Evolutionary conservation across 2,329 filamentous ascomycete species (phyloP).

Genomic region (Colletotrichum falcatum): DNA sequence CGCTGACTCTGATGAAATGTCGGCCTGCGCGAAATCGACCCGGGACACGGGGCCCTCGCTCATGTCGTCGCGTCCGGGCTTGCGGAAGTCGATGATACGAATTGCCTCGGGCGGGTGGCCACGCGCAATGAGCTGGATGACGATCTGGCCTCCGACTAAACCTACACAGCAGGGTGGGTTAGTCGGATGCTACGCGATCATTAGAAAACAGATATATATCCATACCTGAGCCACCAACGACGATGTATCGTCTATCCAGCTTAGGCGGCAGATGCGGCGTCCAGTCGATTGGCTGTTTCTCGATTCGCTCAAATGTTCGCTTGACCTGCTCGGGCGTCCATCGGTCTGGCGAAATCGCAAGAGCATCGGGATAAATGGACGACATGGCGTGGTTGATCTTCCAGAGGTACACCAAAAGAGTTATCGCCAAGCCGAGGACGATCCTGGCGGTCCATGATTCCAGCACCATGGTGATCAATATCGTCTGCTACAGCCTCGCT

Average conservation of each 20-base stretch:
- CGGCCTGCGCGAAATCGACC: constrained; percentile 59
- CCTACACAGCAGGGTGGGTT: constrained; percentile 49
- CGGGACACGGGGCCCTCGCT: constrained; percentile 48
- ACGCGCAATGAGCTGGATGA: constrained; percentile 63
- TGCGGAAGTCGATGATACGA: constrained; percentile 64
- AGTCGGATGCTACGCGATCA: neutral
- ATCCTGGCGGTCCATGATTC: constrained; percentile 29
- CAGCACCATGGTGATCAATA: constrained; percentile 14
- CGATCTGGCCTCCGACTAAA: constrained; percentile 66
- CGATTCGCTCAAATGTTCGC: constrained; percentile 50
- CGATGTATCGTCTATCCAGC: constrained; percentile 57
- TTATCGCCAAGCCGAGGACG: constrained; percentile 20
- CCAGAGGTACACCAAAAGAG: constrained; percentile 50
- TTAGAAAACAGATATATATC: neutral
- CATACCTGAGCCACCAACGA: constrained; percentile 61
- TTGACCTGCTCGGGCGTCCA: constrained; percentile 54
- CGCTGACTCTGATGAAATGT: constrained; percentile 61
- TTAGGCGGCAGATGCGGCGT: constrained; percentile 53
- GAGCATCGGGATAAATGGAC: constrained; percentile 52
- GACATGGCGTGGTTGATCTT: constrained; percentile 53
- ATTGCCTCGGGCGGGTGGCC: constrained; percentile 64
- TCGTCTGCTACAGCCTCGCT: neutral
- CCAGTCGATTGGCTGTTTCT: constrained; percentile 54
- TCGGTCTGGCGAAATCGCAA: constrained; percentile 47
- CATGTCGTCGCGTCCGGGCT: constrained; percentile 58